A percentile compares a stretch with the other conserved stretches of the same genome.
Evolutionary conservation across 208 protist genomes (phyloP).

Genomic region (Crithidia thermophila): DNA sequence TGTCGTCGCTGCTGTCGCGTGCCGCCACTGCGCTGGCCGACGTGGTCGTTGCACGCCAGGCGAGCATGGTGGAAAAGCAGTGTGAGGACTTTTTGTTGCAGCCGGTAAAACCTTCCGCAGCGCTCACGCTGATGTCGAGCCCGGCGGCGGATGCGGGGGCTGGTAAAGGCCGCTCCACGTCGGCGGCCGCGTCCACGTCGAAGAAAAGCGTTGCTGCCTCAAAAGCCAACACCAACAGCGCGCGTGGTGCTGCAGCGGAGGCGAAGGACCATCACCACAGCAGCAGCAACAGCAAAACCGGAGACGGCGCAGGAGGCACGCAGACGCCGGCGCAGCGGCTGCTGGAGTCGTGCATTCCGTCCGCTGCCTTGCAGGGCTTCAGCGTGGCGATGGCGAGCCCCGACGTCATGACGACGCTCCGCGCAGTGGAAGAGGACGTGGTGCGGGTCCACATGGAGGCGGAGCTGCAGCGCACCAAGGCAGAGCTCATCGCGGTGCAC

Average conservation of each 20-base stretch:
- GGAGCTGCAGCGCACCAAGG: conserved; percentile 12
- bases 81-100: conserved; percentile 21
- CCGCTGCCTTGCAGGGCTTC: conserved; percentile 22
- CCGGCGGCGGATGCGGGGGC: neutral
- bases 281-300: neutral
- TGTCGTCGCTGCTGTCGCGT: conserved; percentile 51
- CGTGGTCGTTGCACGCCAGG: conserved; percentile 13
- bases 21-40: conserved; percentile 48
- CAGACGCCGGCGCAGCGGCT: conserved; percentile 14
- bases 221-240: no score
- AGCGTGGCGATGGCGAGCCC: conserved; percentile 1
- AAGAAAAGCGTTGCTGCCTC: conserved; percentile 18
- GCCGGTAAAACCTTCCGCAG: neutral
- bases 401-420: conserved; percentile 4
- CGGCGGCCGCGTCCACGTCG: neutral
- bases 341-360: neutral
- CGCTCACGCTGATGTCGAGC: conserved; percentile 1
- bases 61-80: conserved; percentile 9
- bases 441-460: conserved; percentile 1
- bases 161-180: conserved; percentile 1
- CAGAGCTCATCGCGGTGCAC: neutral
- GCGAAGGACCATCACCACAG: neutral
- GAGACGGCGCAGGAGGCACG: neutral
- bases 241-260: no score
- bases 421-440: conserved; percentile 11